A percentile compares a stretch with the other conserved stretches of the same genome.
Evolutionary conservation across 495 filamentous ascomycete species (phyloP).

Genomic region (Trichoderma asperelloides): DNA sequence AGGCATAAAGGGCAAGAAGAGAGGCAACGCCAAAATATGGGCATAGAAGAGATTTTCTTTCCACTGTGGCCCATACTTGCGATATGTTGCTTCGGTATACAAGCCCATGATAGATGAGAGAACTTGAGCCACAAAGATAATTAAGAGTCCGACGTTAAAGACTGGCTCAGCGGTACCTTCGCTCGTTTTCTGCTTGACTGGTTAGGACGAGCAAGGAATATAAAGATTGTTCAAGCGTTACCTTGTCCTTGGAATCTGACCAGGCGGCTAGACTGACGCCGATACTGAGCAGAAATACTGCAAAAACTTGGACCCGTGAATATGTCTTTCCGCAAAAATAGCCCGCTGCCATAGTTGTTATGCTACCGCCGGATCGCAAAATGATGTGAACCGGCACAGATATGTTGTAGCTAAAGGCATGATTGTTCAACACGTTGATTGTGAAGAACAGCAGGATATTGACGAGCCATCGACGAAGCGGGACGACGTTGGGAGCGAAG

Average conservation of each 20-base stretch:
- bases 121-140: slow-evolving; percentile 82
- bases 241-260: slow-evolving; percentile 80
- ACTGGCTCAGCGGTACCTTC: slow-evolving; percentile 22
- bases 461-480: slow-evolving; percentile 72
- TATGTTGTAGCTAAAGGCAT: slow-evolving; percentile 94
- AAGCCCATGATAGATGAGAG: slow-evolving; percentile 90
- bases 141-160: slow-evolving; percentile 68
- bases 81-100: slow-evolving; percentile 86
- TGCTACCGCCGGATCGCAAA: slow-evolving; percentile 85
- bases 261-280: slow-evolving; percentile 81
- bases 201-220: slow-evolving; percentile 12
- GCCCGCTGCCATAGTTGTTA: slow-evolving; percentile 84
- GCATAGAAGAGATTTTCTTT: slow-evolving; percentile 95
- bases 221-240: slow-evolving; percentile 20
- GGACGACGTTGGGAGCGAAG: slow-evolving; percentile 69
- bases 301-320: slow-evolving; percentile 64
- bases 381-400: slow-evolving; percentile 97
- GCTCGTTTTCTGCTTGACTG: slow-evolving; percentile 21
- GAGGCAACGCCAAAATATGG: slow-evolving; percentile 67
- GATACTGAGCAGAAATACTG: slow-evolving; percentile 71
- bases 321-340: slow-evolving; percentile 79
- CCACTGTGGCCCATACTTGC: slow-evolving; percentile 79
- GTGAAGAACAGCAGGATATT: slow-evolving; percentile 87
- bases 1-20: slow-evolving; percentile 48
- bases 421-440: slow-evolving; percentile 94